A percentile compares a stretch with the other conserved stretches of the same genome.
phyloP scores from a whole-genome alignment of 2,329 filamentous ascomycete species.

The Pestalotiopsis sp. region DNA sequence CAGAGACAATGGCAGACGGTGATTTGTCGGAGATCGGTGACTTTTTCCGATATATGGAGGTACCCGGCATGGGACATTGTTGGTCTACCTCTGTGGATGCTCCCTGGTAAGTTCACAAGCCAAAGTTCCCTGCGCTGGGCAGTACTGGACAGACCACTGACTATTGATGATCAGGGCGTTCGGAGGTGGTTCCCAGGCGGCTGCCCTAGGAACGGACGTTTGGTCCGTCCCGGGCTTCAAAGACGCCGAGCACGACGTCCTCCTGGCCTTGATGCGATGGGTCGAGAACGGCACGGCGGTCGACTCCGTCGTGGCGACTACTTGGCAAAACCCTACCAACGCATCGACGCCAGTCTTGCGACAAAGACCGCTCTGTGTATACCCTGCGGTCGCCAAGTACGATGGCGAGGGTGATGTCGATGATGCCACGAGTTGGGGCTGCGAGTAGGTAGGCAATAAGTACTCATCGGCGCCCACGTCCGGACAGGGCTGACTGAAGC shows the following conservation, averaged over 20 bases:
- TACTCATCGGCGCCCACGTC: not conserved
- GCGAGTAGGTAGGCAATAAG: not conserved
- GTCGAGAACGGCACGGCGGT: constrained; percentile 26
- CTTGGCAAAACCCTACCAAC: constrained; percentile 3
- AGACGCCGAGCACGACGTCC: constrained; percentile 27
- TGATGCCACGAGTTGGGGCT: not conserved
- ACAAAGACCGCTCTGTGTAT: not conserved
- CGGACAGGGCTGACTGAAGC: not conserved
- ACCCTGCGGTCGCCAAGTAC: not conserved
- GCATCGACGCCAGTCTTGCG: not conserved
- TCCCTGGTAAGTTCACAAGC: not conserved
- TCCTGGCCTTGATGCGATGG: constrained; percentile 30
- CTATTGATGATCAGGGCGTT: constrained; percentile 20
- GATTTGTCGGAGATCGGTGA: constrained; percentile 34
- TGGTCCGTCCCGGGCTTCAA: constrained; percentile 28
- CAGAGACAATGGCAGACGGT: constrained; percentile 22
- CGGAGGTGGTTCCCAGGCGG: constrained; percentile 22
- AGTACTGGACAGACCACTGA: not conserved
- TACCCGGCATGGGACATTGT: constrained; percentile 48
- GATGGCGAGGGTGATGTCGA: not conserved
- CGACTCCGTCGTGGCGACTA: constrained; percentile 12
- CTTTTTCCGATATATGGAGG: constrained; percentile 37
- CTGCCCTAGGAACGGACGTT: constrained; percentile 15
- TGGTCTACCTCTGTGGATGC: constrained; percentile 17
- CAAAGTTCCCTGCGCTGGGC: not conserved